A percentile compares a stretch with the other conserved stretches of the same genome.
phyloP scores from a whole-genome alignment of 805 yeast species.

The Cyberlindnera maclurae region DNA sequence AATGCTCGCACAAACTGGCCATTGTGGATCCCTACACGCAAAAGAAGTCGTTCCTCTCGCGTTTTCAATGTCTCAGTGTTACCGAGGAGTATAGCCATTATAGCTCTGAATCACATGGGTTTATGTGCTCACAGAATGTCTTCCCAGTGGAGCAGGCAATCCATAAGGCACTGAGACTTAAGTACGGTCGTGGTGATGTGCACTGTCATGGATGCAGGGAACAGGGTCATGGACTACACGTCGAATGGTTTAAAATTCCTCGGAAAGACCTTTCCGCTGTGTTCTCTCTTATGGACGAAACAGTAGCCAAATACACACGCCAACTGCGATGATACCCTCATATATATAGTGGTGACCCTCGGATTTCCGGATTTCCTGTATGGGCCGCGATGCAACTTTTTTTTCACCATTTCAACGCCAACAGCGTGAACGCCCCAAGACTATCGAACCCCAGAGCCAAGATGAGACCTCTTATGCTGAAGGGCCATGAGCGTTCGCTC shows the following conservation, averaged over 20 bases:
- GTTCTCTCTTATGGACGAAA: conserved; percentile 12
- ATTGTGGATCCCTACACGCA: conserved; percentile 12
- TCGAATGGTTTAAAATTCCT: conserved; percentile 23
- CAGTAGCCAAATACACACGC: background rate
- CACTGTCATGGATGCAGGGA: conserved; percentile 19
- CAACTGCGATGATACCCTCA: too few species aligned
- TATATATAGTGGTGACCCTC: background rate
- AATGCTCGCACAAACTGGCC: conserved; percentile 17
- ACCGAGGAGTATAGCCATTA: conserved; percentile 4
- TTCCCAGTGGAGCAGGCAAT: conserved; percentile 16
- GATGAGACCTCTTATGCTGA: conserved; percentile 66
- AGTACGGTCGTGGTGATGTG: conserved; percentile 20
- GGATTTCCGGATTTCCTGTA: background rate
- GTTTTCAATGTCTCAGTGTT: conserved; percentile 7
- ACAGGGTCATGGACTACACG: conserved; percentile 14
- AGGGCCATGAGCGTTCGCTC: conserved; percentile 96
- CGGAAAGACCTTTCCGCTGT: conserved; percentile 10
- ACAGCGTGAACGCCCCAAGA: too few species aligned
- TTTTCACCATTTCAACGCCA: background rate
- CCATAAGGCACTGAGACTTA: conserved; percentile 11
- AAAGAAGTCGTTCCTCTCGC: conserved; percentile 1
- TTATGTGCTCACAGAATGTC: conserved; percentile 7
- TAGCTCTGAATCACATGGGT: conserved; percentile 9
- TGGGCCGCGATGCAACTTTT: conserved; percentile 2
- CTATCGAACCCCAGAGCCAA: conserved; percentile 5